Conservation (phyloP, 2,329 filamentous ascomycete genomes). For the Biscogniauxia sp. region DNA sequence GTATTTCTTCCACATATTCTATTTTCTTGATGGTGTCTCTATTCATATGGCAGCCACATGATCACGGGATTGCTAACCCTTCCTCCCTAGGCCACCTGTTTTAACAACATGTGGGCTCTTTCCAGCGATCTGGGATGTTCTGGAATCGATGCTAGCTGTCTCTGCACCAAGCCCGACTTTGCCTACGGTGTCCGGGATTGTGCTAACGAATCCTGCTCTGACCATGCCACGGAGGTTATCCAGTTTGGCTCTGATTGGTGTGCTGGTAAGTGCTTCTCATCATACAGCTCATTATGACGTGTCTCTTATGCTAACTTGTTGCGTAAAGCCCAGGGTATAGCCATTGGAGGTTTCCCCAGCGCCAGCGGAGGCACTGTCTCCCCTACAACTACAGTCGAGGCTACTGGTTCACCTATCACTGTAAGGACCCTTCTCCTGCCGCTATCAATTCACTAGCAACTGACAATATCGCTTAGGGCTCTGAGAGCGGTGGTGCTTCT, state of each 20-base stretch:
- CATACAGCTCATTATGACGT: background rate
- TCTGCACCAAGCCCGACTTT: constrained; percentile 42
- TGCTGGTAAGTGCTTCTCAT: constrained; percentile 22
- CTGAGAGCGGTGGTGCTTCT: constrained; percentile 6
- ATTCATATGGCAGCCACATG: background rate
- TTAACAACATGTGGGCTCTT: constrained; percentile 50
- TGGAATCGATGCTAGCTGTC: constrained; percentile 36
- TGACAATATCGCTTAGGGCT: background rate
- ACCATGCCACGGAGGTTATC: constrained; percentile 21
- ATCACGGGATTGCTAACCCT: constrained; percentile 12
- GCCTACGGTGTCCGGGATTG: constrained; percentile 38
- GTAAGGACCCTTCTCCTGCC: background rate
- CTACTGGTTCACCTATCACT: background rate
- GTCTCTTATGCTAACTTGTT: constrained; percentile 3
- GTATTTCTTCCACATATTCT: constrained; percentile 25
- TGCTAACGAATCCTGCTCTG: constrained; percentile 24
- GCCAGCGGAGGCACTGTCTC: background rate
- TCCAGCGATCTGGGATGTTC: constrained; percentile 45
- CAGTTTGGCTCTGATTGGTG: constrained; percentile 31
- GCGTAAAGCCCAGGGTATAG: constrained; percentile 22
- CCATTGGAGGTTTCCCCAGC: constrained; percentile 1
- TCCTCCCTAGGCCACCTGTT: constrained; percentile 43
- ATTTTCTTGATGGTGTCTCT: background rate
- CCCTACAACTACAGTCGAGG: background rate
- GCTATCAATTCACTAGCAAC: background rate